phyloP scores from a whole-genome alignment of 192 early-diverging fungal genomes.

The Funneliformis mosseae region DNA sequence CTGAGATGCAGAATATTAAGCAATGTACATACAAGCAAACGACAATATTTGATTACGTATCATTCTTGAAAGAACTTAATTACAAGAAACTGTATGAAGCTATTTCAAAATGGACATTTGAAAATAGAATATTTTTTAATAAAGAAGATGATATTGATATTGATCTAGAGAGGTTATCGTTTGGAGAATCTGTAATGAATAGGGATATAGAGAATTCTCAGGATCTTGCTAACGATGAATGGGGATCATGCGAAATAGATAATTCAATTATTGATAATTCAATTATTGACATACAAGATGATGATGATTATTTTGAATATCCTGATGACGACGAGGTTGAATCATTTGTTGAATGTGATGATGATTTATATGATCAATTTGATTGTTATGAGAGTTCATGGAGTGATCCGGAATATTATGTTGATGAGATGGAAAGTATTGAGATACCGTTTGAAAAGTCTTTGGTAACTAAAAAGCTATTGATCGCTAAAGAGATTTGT shows the following conservation, averaged over 20 bases:
- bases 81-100: conserved; percentile 23
- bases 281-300: not conserved
- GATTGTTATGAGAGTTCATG: not conserved
- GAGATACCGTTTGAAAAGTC: not conserved
- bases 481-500: conserved; percentile 1
- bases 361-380: not conserved
- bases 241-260: not conserved
- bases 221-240: not conserved
- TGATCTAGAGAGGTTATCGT: not conserved
- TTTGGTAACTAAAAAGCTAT: not conserved
- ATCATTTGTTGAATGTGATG: not conserved
- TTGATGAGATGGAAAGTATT: not conserved
- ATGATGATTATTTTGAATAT: not conserved
- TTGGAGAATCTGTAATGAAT: not conserved
- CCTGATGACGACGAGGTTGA: not conserved
- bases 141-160: not conserved
- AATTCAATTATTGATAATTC: not conserved
- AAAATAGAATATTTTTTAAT: not conserved
- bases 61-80: conserved; percentile 16
- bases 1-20: not conserved
- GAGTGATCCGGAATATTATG: conserved; percentile 13
- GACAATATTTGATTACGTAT: conserved; percentile 14
- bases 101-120: not conserved
- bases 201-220: not conserved
- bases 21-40: not conserved